Conservation (phyloP, 2,329 filamentous ascomycete species). For the Aureobasidium sp. region DNA sequence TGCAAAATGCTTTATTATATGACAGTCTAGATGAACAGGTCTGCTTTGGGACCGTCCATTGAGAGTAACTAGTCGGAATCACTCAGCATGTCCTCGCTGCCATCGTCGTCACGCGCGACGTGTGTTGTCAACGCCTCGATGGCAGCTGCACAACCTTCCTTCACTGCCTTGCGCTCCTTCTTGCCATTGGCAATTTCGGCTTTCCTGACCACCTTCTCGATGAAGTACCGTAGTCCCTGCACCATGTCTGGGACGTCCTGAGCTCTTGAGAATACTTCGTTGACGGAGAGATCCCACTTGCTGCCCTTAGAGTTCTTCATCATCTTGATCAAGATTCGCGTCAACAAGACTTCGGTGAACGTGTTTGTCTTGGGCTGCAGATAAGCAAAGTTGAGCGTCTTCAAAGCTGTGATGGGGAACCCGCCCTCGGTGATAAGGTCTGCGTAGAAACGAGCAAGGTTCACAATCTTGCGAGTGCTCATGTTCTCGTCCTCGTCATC, state of each 20-base stretch:
- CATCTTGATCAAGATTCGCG: constrained; percentile 57
- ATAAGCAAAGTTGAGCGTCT: constrained; percentile 69
- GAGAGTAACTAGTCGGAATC: neutral
- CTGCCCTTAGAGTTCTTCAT: constrained; percentile 38
- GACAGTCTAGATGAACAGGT: neutral
- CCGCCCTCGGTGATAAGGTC: constrained; percentile 54
- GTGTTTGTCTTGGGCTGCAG: constrained; percentile 67
- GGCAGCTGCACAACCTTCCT: constrained; percentile 34
- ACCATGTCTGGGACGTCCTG: constrained; percentile 61
- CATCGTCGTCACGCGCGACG: neutral
- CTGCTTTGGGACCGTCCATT: too few species aligned
- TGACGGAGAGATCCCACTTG: constrained; percentile 52
- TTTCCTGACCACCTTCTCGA: constrained; percentile 66
- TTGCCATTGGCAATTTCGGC: constrained; percentile 48
- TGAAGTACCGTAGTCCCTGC: constrained; percentile 69
- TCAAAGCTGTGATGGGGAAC: constrained; percentile 51
- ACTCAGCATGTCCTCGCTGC: constrained; percentile 12
- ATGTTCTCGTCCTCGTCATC: constrained; percentile 38
- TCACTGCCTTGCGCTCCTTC: constrained; percentile 46
- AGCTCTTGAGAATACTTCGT: constrained; percentile 59
- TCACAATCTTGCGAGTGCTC: constrained; percentile 54
- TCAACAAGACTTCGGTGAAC: constrained; percentile 74
- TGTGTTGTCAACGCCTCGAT: constrained; percentile 21
- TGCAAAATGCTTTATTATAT: neutral
- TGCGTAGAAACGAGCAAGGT: constrained; percentile 61